Evolutionary conservation across 768 basidiomycete species (phyloP), one percentile per base, ranked within the genome.

Genomic region (Phylloporus sp.): DNA sequence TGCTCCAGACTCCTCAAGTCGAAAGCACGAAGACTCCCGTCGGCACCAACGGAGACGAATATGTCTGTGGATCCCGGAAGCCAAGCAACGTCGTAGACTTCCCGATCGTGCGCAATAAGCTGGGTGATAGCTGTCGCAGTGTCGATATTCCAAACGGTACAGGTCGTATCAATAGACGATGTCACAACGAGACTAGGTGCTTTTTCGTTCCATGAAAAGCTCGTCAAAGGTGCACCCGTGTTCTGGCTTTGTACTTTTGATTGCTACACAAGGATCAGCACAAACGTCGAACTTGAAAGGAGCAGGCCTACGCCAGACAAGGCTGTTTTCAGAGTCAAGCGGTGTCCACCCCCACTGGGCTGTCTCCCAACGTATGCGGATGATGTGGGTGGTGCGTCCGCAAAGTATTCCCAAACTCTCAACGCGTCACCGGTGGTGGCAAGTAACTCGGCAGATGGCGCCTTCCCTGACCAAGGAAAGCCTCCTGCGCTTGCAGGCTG

Each of bases 61-160:
- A 97, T 91, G 63, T 98, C 93, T 11, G 90, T 91, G 9, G 91
- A 94, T 21, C 84, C 81, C 6, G 96, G 96, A 11, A 97, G 78
- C 95, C 96, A 99, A n/a, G 92, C 93, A 33, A 96, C 93, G 63
- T 97, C 93, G 70, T 94, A 95, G 13, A 92, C 93, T 70, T 94
- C 87, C 38, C 90, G 82, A 73, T 97, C 93, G 68, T 96, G 95
- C 0, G 95, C 93, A 60, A 96, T 95, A 50, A 99, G 81, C 66
- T 98, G 96, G 3, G 96, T 99, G 62, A 98, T 81, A 21, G 96
- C 95, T 7, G 87, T 84, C 21, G 83, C 80, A 4, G 90, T 90
- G 59, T 95, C 88, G 62, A 99, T 90, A 67, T 99, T 96, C 96
- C 96, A 99, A 20, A 98, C 88, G 2, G 96, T 98, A 65, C 95